These are phyloP conservation scores for Cyberlindnera lachancei DNA, from an alignment of 805 yeast genomes.

Conservation along the genomic window DNA sequence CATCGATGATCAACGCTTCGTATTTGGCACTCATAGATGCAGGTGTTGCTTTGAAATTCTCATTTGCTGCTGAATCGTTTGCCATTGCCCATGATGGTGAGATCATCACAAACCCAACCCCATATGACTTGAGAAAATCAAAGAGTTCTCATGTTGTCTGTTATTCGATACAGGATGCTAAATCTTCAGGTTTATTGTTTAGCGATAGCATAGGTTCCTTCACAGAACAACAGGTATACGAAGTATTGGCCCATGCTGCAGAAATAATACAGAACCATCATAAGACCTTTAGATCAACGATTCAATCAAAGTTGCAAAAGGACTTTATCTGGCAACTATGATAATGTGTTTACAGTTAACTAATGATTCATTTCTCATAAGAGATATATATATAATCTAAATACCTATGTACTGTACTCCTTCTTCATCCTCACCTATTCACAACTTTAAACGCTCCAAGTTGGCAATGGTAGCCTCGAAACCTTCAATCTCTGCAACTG, in stretches of 20 bases:
- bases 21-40: slow-evolving; percentile 75
- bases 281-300: slow-evolving; percentile 37
- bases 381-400: no score
- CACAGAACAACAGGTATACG: slow-evolving; percentile 44
- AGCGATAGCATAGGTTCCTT: slow-evolving; percentile 72
- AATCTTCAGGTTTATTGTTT: slow-evolving; percentile 49
- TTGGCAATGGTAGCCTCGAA: slow-evolving; percentile 78
- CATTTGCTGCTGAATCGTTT: slow-evolving; percentile 53
- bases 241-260: slow-evolving; percentile 46
- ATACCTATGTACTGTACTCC: no score
- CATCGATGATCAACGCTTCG: slow-evolving; percentile 50
- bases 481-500: slow-evolving; percentile 84
- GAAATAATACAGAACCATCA: slow-evolving; percentile 38
- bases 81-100: slow-evolving; percentile 28
- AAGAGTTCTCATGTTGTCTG: slow-evolving; percentile 62
- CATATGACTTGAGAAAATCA: slow-evolving; percentile 33
- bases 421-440: no score
- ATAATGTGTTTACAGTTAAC: not conserved
- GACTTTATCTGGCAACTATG: slow-evolving; percentile 55
- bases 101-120: slow-evolving; percentile 38
- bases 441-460: slow-evolving; percentile 70
- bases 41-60: slow-evolving; percentile 58
- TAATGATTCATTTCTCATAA: no score
- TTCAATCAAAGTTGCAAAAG: slow-evolving; percentile 38
- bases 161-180: slow-evolving; percentile 43